phyloP scores from a whole-genome alignment of 805 yeast species.

The Candida arabinofermentans region DNA sequence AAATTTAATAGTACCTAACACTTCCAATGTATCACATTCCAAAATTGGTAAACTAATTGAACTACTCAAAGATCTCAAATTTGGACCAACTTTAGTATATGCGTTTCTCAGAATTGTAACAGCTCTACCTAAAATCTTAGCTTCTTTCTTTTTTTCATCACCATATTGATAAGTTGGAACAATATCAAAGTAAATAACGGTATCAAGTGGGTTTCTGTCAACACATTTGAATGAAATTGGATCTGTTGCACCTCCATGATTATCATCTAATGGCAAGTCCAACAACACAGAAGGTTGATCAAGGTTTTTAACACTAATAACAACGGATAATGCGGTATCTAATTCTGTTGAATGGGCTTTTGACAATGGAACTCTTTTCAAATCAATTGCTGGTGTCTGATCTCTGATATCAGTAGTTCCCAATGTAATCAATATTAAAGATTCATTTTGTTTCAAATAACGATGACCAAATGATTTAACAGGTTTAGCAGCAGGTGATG shows the following conservation, averaged over 20 bases:
- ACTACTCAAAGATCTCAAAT: conserved; percentile 63
- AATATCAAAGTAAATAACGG: conserved; percentile 71
- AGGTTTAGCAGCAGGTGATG: conserved; percentile 41
- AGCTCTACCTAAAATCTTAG: conserved; percentile 71
- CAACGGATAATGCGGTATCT: conserved; percentile 81
- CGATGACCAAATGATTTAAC: conserved; percentile 85
- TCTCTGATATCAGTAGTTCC: conserved; percentile 82
- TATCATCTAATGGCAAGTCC: conserved; percentile 83
- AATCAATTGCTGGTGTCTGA: conserved; percentile 52
- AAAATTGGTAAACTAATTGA: conserved; percentile 70
- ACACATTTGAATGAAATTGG: conserved; percentile 70
- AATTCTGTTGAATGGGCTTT: conserved; percentile 77
- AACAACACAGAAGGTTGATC: conserved; percentile 56
- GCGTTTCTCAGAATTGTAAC: conserved; percentile 66
- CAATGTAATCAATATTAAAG: conserved; percentile 72
- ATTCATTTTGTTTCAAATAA: conserved; percentile 58
- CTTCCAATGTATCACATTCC: conserved; percentile 64
- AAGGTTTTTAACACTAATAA: conserved; percentile 43
- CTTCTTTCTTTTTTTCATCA: conserved; percentile 17
- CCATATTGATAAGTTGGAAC: conserved; percentile 74
- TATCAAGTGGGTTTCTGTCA: conserved; percentile 45
- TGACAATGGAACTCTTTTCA: conserved; percentile 71
- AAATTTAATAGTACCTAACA: conserved; percentile 73
- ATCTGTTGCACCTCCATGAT: conserved; percentile 60
- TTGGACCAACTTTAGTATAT: conserved; percentile 62